Evolutionary conservation across 306 rosid genomes (phyloP).

Genomic region (Trifolium subterraneum): DNA sequence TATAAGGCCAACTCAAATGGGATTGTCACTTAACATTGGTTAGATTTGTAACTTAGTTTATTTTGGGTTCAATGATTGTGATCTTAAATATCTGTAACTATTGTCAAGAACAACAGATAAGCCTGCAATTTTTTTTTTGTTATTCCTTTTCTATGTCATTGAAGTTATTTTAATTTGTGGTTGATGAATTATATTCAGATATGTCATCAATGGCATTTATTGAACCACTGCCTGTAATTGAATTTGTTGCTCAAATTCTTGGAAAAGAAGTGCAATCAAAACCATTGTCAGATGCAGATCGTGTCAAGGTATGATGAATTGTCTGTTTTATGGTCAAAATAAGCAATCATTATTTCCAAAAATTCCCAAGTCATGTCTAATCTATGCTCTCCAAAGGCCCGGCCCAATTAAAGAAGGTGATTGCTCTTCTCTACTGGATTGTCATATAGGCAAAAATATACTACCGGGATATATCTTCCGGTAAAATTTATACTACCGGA

Average conservation of each 20-base stretch:
- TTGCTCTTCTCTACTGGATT: too few relatives aligned
- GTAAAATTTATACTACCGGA: too few relatives aligned
- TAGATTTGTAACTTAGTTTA: constrained; percentile 3
- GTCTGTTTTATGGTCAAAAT: constrained; percentile 12
- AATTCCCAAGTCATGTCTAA: too few relatives aligned
- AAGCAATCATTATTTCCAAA: constrained; percentile 12
- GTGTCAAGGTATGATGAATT: constrained; percentile 54
- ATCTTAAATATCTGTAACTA: too few relatives aligned
- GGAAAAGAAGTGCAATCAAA: constrained; percentile 56
- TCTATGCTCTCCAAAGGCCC: too few relatives aligned
- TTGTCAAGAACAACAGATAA: too few relatives aligned
- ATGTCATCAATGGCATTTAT: constrained; percentile 64
- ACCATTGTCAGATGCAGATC: constrained; percentile 58
- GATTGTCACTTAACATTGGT: constrained; percentile 61
- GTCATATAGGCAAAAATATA: too few relatives aligned
- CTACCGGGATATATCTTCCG: too few relatives aligned
- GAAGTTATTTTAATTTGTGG: not conserved
- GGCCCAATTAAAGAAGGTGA: too few relatives aligned
- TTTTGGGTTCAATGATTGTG: too few relatives aligned
- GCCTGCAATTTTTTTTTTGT: not conserved
- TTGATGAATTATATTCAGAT: constrained; percentile 41
- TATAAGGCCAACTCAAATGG: constrained; percentile 67
- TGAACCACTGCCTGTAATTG: constrained; percentile 64
- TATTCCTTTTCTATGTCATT: not conserved
- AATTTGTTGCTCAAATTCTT: constrained; percentile 60